Evolutionary conservation across 805 yeast genomes (phyloP).

Genomic region (Sugiyamaella valdiviana): DNA sequence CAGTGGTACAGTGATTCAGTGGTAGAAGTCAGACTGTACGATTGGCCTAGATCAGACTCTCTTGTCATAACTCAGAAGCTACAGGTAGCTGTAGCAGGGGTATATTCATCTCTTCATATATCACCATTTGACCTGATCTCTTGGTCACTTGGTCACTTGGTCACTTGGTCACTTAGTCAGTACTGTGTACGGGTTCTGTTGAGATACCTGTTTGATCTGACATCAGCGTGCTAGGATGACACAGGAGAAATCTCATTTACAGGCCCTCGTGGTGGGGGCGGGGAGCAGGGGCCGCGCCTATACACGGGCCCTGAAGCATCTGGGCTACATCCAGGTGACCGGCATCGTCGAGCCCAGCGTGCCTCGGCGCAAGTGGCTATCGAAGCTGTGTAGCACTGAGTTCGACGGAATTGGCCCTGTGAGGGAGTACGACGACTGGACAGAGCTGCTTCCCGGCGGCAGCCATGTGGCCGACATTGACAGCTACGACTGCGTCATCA

Average conservation of each 20-base stretch:
- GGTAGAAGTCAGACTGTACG: too few relatives aligned
- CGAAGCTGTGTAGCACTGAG: not conserved
- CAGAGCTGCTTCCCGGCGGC: conserved; percentile 13
- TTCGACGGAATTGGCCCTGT: conserved; percentile 5
- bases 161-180: too few relatives aligned
- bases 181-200: too few relatives aligned
- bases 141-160: too few relatives aligned
- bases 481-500: conserved; percentile 21
- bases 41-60: too few relatives aligned
- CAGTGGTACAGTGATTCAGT: too few relatives aligned
- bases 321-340: conserved; percentile 15
- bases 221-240: not conserved
- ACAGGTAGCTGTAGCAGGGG: too few relatives aligned
- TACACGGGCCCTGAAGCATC: conserved; percentile 14
- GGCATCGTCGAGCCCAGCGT: conserved; percentile 20
- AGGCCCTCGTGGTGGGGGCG: conserved; percentile 18
- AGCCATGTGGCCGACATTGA: conserved; percentile 10
- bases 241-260: conserved; percentile 8
- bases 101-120: too few relatives aligned
- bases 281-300: conserved; percentile 21
- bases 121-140: too few relatives aligned
- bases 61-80: too few relatives aligned
- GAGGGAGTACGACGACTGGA: conserved; percentile 19
- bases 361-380: conserved; percentile 13
- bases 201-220: too few relatives aligned